Evolutionary conservation across 1,139 yeast genomes (phyloP), one percentile per base, ranked within the genome.

Genomic region (Diutina siamensis): DNA sequence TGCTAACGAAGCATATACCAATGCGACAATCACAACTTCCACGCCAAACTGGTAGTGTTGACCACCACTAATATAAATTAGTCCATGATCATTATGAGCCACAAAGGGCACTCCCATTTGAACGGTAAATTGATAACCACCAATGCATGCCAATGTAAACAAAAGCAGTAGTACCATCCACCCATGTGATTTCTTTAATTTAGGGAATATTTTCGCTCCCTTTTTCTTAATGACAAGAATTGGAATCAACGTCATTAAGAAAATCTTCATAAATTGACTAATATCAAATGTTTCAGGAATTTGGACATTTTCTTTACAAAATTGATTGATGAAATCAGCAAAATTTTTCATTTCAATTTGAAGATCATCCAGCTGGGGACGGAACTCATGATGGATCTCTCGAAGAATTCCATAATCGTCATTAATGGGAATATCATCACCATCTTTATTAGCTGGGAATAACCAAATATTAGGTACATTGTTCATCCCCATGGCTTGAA

Each of bases 381-480:
- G 55, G 54, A 62, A 70, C n/a, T 57, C 54, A 45, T 55, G 59
- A 50, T 64, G 68, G 5, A 61, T 57, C 46, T 63, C 68, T 31
- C 52, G 55, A 13, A 68, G 53, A 13, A 68, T 46, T 19, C 57
- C 57, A 44, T 51, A 57, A 34, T 60, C 59, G 18, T 62, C 63
- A 20, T 47, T 47, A 15, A 41, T 31, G 36, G 49, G 52, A 10
- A 50, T 44, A 2, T 46, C 52, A 20, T 57, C 57, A 17, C 48
- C 50, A 34, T 49, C 45, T 12, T 25, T 17, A 44, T 36, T 45
- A 3, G 84, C 84, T 1, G 86, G 86, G 48, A 76, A 69, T 3
- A 82, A 63, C 77, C 87, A 77, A 10, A 80, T 52, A 50, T 77
- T 80, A 1, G 94, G 92, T 2, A 81, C 74, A 3, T 76, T 62